Evolutionary conservation across 768 basidiomycete genomes (phyloP).

Genomic region (Paxillus ammoniavirescens): DNA sequence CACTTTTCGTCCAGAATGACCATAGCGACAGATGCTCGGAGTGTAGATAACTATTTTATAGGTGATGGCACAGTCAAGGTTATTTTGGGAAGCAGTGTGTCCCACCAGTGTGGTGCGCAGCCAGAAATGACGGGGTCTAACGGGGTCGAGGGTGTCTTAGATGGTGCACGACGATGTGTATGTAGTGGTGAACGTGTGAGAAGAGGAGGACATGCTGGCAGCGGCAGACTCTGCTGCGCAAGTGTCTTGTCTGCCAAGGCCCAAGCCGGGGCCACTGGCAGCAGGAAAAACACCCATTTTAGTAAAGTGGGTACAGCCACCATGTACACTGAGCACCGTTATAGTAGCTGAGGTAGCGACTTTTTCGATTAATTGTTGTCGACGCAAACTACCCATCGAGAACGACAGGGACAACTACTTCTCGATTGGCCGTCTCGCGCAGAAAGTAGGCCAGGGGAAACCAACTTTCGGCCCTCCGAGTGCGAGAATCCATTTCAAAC

Average conservation of each 20-base stretch:
- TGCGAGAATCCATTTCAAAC: not conserved
- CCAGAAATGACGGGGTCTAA: not conserved
- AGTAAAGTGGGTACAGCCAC: no score
- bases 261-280: no score
- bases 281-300: no score
- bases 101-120: not conserved
- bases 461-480: not conserved
- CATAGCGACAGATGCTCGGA: slow-evolving; percentile 27
- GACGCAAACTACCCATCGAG: no score
- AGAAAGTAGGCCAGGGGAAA: not conserved
- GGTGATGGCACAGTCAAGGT: not conserved
- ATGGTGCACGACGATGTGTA: not conserved
- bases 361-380: no score
- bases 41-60: slow-evolving; percentile 3
- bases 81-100: slow-evolving; percentile 6
- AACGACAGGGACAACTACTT: not conserved
- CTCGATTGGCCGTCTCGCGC: not conserved
- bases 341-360: no score
- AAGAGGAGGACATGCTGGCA: not conserved
- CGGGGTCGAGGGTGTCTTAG: not conserved
- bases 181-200: not conserved
- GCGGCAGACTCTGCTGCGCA: not conserved
- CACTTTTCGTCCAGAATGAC: slow-evolving; percentile 47
- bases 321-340: no score
- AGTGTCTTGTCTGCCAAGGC: no score